phyloP scores from a whole-genome alignment of 345 rosid species.

The Jatropha curcas region DNA sequence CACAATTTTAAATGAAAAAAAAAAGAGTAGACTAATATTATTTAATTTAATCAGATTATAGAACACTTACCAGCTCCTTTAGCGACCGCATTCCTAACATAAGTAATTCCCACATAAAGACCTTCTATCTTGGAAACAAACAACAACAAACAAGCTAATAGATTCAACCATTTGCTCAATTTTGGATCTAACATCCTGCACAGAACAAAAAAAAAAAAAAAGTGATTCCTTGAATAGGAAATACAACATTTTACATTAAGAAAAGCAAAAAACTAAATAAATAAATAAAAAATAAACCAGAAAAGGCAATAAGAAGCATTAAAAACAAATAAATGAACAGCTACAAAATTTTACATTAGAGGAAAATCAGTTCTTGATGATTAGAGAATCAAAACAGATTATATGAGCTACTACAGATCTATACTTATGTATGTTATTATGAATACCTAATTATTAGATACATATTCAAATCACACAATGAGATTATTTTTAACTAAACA shows the following conservation, averaged over 20 bases:
- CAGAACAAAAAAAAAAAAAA: constrained; percentile 21
- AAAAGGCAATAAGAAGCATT: neutral
- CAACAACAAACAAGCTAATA: constrained; percentile 41
- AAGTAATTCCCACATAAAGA: constrained; percentile 53
- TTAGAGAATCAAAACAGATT: constrained; percentile 13
- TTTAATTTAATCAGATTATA: too few relatives aligned
- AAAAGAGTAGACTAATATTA: neutral
- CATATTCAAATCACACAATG: neutral
- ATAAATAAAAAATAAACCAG: constrained; percentile 13
- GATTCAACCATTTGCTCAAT: constrained; percentile 46
- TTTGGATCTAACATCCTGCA: constrained; percentile 63
- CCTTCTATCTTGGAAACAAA: constrained; percentile 41
- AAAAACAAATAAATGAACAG: neutral
- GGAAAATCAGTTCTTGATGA: constrained; percentile 5
- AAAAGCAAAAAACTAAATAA: constrained; percentile 1
- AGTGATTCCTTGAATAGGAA: neutral
- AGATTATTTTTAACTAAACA: neutral
- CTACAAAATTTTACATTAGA: too few relatives aligned
- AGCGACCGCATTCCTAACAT: constrained; percentile 58
- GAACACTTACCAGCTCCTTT: constrained; percentile 76
- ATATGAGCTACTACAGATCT: constrained; percentile 12
- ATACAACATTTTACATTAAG: neutral
- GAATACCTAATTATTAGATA: neutral
- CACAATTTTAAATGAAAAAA: neutral
- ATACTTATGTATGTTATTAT: neutral